Conservation (phyloP, 371 early-diverging fungal species). For the Hamiltosporidium tvaerminnensis region DNA sequence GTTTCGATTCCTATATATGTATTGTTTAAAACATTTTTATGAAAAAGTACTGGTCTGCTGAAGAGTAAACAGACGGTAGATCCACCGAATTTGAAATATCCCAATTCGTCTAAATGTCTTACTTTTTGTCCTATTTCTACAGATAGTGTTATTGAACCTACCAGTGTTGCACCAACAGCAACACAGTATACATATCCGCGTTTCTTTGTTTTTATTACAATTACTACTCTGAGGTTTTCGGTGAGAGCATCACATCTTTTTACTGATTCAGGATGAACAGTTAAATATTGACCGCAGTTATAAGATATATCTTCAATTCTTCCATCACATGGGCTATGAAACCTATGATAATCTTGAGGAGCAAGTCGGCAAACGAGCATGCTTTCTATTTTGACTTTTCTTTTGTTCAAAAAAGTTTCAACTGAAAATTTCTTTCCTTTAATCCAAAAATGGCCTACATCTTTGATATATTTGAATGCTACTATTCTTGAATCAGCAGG, state of each 20-base stretch:
- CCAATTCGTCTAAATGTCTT: not conserved
- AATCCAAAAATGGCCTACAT: not conserved
- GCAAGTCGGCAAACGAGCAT: constrained; percentile 6
- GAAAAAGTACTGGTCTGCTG: not conserved
- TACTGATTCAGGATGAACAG: constrained; percentile 1
- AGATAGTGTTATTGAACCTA: constrained; percentile 2
- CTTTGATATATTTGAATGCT: constrained; percentile 1
- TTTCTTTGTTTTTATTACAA: not conserved
- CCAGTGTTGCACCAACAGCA: constrained; percentile 6
- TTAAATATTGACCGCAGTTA: constrained; percentile 2
- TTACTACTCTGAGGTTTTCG: constrained; percentile 1
- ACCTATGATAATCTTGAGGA: constrained; percentile 9
- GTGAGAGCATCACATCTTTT: not conserved
- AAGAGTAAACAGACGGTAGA: not conserved
- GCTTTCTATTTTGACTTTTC: not conserved
- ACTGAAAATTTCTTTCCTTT: constrained; percentile 5
- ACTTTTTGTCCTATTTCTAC: not conserved
- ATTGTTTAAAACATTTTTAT: constrained; percentile 1
- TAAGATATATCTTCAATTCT: not conserved
- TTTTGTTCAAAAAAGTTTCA: not conserved
- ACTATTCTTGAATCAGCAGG: constrained; percentile 6
- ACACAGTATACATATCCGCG: not conserved
- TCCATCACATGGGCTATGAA: constrained; percentile 4
- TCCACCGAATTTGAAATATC: constrained; percentile 10
- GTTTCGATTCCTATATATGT: constrained; percentile 3